Base-by-base conservation (phyloP, 768 basidiomycete genomes). In the Podaxis sp. region DNA sequence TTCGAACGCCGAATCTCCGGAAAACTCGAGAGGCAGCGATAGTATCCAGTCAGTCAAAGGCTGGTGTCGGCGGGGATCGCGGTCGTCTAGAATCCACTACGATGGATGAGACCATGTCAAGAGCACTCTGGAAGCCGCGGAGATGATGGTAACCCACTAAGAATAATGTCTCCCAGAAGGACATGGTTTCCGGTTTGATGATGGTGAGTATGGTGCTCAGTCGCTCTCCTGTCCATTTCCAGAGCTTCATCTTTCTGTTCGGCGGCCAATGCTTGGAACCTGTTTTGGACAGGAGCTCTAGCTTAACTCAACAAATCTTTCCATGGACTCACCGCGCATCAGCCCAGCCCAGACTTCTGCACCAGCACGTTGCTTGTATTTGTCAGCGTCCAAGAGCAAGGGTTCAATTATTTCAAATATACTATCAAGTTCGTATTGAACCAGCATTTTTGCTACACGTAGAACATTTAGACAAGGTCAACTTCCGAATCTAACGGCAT, bases 251-350 rank as follows among this genome's bases (percentile, higher is more conserved):
- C 27, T 79, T 77, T 38, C 76, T 72, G 40, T 74, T 72, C 57
- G 77, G 79, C 0, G 83, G 76, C 94, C 95, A 96, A 67, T 95
- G 91, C 71, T 94, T 94, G 13, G 89, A 86, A 36, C 93, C 90
- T 90, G 62, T 44, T 23, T 44, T 21, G 21, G 28, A 25, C 51
- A 14, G 57, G 36, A 23, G 36, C 14, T 23, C 11, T 10, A 36
- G 35, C 42, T 11, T 6, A 38, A 50, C 35, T 37, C 50, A 32
- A 18, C 11, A 18, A 59, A 32, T 32, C 9, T 32, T 32, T 16
- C 28, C 51, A 37, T 32, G 11, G 36, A 69, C 76, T 55, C 68
- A 88, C 90, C 93, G 63, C 93, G 82, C 58, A 91, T 73, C 51
- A 93, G 67, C 21, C 93, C 94, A 37, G 83, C 78, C 27, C 95